Base-by-base conservation (phyloP, 345 rosid genomes). In the Carallia pectinifolia region DNA sequence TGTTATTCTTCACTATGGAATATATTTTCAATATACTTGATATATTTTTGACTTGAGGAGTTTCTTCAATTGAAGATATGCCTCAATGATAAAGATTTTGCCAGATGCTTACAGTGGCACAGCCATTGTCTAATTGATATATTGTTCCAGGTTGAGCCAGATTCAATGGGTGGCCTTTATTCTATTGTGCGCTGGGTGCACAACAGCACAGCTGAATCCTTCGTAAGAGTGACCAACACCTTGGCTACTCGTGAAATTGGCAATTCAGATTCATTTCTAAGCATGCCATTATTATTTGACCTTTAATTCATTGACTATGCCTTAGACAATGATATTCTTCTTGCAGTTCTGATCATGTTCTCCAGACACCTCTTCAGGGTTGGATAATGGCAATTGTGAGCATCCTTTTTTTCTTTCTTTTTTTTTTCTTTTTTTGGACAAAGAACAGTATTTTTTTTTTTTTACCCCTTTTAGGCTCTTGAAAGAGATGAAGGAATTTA, bases 351-450 rank as follows among this genome's bases (percentile, higher is more conserved):
- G 99, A 95, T 85, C 96, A 64, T 68, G 97, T 90, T 78, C 90
- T 95, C 72, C 96, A 95, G 68, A 90, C 99, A 61, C 85, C 99
- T 67, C 74, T 86, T 68, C 90, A 83, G 44, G 97, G 99, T 70
- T 95, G 97, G 99, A 81, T 86, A 38, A 95, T 95, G 97, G 99
- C 97, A 65, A 88, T 95, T 84, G 99, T 95, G 77, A 89, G 96
- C 80, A 64, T 38, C 40, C 65, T 52, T 55, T 38, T 7, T 52
- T 30, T 59, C 47, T 9, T 13, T 9, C 47, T 1, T 4, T 1
- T 10, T 1, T 12, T 6, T 1, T 38, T 38, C 1, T 38, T 38
- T 7, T 38, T 1, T 1, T 33, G 34, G 34, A 33, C 6, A 37
- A 38, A 38, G n/a, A 38, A 6, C 34, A 33, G 34, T 33, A 33